These are phyloP conservation scores for Eimeria falciformis DNA, from an alignment of 169 alveolate genomes.

Conservation along the genomic window DNA sequence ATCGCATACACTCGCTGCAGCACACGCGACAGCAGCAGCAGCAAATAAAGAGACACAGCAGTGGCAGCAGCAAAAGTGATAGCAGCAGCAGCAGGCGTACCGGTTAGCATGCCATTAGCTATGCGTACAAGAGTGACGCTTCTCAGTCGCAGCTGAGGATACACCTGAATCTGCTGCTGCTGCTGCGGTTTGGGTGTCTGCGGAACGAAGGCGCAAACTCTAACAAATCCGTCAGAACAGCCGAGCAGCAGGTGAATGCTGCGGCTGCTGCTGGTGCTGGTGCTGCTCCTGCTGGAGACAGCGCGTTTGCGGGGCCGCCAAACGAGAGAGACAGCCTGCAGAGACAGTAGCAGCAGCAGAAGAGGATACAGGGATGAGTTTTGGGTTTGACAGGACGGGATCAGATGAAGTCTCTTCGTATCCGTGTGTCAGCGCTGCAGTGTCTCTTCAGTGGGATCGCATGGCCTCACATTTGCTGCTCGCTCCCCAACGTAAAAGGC, in stretches of 20 bases:
- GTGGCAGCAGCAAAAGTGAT: conserved; percentile 12
- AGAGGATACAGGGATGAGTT: too few species aligned
- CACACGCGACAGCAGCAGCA: conserved; percentile 30
- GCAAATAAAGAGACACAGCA: neutral
- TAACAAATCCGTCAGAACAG: conserved; percentile 44
- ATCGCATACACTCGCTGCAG: conserved; percentile 41
- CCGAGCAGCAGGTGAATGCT: conserved; percentile 52
- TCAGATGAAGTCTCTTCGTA: too few species aligned
- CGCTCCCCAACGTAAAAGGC: conserved; percentile 23
- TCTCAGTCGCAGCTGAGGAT: conserved; percentile 43
- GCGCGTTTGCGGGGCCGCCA: conserved; percentile 23
- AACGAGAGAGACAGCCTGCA: conserved; percentile 29
- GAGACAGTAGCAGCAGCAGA: conserved; percentile 8
- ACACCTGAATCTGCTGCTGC: conserved; percentile 5
- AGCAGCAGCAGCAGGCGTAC: conserved; percentile 6
- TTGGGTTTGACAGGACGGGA: too few species aligned
- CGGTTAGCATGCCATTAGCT: conserved; percentile 14
- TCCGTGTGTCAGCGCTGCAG: too few species aligned
- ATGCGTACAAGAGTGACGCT: conserved; percentile 24
- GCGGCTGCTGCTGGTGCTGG: conserved; percentile 22
- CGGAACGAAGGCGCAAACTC: conserved; percentile 58
- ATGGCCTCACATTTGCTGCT: neutral
- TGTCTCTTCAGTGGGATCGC: too few species aligned
- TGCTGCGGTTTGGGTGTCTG: conserved; percentile 34
- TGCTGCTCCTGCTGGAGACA: conserved; percentile 32